A percentile compares a stretch with the other conserved stretches of the same genome.
Conservation (phyloP, 768 basidiomycete species). For the Hericium erinaceus region DNA sequence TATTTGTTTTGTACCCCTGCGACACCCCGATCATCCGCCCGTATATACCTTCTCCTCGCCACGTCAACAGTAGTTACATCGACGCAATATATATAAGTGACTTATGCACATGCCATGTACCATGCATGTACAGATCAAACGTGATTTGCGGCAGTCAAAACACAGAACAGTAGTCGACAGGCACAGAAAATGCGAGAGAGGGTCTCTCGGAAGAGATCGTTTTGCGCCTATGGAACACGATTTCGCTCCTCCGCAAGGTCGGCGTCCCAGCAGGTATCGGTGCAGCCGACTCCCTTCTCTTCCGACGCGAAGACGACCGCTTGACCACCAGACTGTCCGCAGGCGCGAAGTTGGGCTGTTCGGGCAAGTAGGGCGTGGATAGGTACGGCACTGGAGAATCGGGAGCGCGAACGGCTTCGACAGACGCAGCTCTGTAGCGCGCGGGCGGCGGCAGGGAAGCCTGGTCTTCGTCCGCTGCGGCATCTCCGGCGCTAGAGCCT, state of each 20-base stretch:
- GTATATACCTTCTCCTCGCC: neutral
- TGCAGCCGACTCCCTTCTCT: neutral
- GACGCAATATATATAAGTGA: neutral
- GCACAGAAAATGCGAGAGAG: too few species aligned
- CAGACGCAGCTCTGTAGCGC: constrained; percentile 1
- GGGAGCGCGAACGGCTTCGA: constrained; percentile 11
- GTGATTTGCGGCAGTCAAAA: neutral
- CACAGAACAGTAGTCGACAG: neutral
- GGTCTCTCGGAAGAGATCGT: neutral
- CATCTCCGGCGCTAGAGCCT: neutral
- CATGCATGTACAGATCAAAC: neutral
- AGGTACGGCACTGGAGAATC: constrained; percentile 11
- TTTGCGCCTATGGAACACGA: neutral
- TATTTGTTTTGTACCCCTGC: neutral
- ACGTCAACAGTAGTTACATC: neutral
- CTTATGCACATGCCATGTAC: neutral
- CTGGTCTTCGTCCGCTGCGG: neutral
- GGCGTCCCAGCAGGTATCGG: neutral
- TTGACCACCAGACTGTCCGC: constrained; percentile 2
- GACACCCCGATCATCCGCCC: constrained; percentile 1
- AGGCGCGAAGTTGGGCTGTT: constrained; percentile 7
- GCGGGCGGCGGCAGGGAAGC: neutral
- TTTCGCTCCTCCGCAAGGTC: neutral
- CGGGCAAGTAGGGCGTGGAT: constrained; percentile 6
- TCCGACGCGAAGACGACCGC: neutral